These are phyloP conservation scores for Pseudogymnoascus sp. DNA, from an alignment of 2,329 filamentous ascomycete genomes.

Conservation along the genomic window DNA sequence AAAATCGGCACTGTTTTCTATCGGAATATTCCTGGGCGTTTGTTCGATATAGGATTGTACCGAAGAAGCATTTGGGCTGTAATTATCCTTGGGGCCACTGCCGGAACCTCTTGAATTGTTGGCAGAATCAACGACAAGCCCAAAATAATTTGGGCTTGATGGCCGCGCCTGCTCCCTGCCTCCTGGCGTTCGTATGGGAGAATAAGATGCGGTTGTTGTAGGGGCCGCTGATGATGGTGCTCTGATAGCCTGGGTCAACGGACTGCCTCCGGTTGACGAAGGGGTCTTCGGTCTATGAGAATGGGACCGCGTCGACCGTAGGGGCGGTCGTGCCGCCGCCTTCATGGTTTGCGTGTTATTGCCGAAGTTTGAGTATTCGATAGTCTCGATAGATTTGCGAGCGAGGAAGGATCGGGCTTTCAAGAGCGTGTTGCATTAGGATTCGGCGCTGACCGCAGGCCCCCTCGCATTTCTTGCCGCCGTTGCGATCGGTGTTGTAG, in stretches of 20 bases:
- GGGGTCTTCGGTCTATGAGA: constrained; percentile 14
- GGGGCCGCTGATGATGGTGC: constrained; percentile 24
- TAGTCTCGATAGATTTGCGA: background rate
- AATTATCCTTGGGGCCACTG: constrained; percentile 59
- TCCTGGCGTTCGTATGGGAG: constrained; percentile 21
- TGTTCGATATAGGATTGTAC: constrained; percentile 61
- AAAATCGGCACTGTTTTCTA: constrained; percentile 74
- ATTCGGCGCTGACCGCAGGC: background rate
- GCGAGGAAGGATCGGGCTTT: background rate
- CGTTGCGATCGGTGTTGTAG: background rate
- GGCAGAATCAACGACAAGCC: constrained; percentile 57
- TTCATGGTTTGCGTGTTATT: constrained; percentile 21
- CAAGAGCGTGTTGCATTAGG: background rate
- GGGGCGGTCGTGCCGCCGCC: constrained; percentile 23
- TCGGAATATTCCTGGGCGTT: constrained; percentile 59
- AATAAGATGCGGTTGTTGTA: constrained; percentile 13
- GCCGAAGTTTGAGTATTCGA: background rate
- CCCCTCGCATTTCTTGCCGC: background rate
- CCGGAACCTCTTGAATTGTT: constrained; percentile 56
- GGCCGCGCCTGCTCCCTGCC: constrained; percentile 31
- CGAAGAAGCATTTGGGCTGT: constrained; percentile 64
- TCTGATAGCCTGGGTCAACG: constrained; percentile 17
- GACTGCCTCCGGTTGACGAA: constrained; percentile 18
- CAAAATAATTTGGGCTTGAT: constrained; percentile 81
- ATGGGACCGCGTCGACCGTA: constrained; percentile 23